Evolutionary conservation across 2,329 filamentous ascomycete genomes (phyloP).

Genomic region (Stenocarpella maydis): DNA sequence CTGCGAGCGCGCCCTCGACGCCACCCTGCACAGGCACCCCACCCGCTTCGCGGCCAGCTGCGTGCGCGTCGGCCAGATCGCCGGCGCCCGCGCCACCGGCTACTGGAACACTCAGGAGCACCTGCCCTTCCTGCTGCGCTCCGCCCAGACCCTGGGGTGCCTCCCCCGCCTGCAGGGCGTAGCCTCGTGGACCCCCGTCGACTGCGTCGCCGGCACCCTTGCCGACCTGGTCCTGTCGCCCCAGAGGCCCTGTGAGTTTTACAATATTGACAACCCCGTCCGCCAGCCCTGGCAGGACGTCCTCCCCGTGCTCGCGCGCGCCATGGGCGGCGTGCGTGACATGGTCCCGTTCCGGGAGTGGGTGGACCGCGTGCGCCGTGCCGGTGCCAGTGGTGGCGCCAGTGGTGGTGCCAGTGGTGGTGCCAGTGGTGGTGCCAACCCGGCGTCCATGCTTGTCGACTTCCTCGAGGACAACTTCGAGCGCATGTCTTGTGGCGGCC

Average conservation of each 20-base stretch:
- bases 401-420: neutral
- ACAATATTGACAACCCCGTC: slow-evolving; percentile 28
- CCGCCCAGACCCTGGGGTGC: slow-evolving; percentile 54
- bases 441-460: neutral
- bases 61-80: slow-evolving; percentile 60
- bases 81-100: slow-evolving; percentile 57
- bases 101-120: slow-evolving; percentile 65
- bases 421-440: neutral
- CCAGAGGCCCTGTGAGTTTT: slow-evolving; percentile 3
- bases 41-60: slow-evolving; percentile 51
- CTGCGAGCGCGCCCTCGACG: slow-evolving; percentile 59
- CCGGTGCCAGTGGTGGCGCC: neutral
- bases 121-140: slow-evolving; percentile 57
- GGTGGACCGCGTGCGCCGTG: neutral
- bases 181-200: slow-evolving; percentile 55
- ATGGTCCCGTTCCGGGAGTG: neutral
- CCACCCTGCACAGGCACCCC: slow-evolving; percentile 53
- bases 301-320: neutral
- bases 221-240: slow-evolving; percentile 39
- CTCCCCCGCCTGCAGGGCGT: slow-evolving; percentile 51
- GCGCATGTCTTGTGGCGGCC: neutral
- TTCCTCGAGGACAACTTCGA: neutral
- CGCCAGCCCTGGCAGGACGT: slow-evolving; percentile 19
- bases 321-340: neutral
- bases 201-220: slow-evolving; percentile 44